A percentile compares a stretch with the other conserved stretches of the same genome.
Evolutionary conservation across 2,329 filamentous ascomycete species (phyloP).

Genomic region (Coleophoma crateriformis): DNA sequence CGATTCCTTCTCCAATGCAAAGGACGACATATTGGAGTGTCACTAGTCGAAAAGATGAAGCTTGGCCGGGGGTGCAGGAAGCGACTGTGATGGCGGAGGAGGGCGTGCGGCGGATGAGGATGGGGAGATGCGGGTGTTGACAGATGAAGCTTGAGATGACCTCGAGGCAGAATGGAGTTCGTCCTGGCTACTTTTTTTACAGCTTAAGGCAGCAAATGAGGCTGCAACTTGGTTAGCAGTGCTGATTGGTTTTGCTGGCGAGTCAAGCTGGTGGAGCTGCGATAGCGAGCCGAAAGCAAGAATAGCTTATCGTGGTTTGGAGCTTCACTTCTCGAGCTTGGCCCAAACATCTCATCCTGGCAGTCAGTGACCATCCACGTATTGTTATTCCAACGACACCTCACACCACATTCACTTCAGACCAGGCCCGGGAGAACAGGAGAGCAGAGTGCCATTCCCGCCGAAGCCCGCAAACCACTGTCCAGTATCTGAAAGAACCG

Average conservation of each 20-base stretch:
- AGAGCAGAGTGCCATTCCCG: too few relatives aligned
- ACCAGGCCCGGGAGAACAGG: too few relatives aligned
- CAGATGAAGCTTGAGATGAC: background rate
- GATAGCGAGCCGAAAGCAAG: background rate
- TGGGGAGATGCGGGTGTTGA: background rate
- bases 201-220: background rate
- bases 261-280: background rate
- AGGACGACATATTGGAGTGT: slow-evolving; percentile 19
- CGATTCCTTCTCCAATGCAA: slow-evolving; percentile 32
- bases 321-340: background rate
- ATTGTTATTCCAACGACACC: too few relatives aligned
- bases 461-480: too few relatives aligned
- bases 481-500: too few relatives aligned
- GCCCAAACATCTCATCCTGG: too few relatives aligned
- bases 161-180: background rate
- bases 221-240: background rate
- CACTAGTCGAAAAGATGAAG: background rate
- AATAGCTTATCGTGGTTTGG: background rate
- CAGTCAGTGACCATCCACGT: too few relatives aligned
- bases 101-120: background rate
- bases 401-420: too few relatives aligned
- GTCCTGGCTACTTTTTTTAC: background rate
- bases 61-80: background rate
- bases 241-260: too few relatives aligned
- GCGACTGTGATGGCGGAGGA: background rate